phyloP scores from a whole-genome alignment of 208 protist genomes.

The Crithidia fasciculata region DNA sequence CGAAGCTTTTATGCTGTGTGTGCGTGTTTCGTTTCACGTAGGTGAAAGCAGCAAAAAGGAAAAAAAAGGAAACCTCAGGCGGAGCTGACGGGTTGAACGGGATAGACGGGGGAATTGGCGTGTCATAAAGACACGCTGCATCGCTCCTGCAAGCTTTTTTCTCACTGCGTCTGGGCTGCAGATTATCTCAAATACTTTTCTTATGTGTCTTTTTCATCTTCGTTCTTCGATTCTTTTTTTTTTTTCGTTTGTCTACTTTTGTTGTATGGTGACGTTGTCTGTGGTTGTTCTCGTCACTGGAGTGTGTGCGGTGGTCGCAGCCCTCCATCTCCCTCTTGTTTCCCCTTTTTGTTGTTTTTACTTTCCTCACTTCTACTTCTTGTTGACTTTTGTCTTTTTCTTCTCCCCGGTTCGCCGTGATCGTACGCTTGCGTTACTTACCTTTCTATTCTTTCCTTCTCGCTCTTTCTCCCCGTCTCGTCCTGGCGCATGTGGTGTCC shows the following conservation, averaged over 20 bases:
- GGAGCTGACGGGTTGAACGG: not conserved
- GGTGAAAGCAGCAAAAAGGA: not conserved
- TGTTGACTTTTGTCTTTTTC: slow-evolving; percentile 6
- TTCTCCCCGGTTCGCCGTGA: slow-evolving; percentile 13
- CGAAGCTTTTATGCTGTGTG: too few relatives aligned
- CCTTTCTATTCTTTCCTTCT: slow-evolving; percentile 12
- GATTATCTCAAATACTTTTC: not conserved
- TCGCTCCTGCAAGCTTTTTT: not conserved
- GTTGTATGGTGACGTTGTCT: not conserved
- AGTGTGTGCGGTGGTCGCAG: not conserved
- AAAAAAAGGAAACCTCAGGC: not conserved
- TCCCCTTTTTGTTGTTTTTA: not conserved
- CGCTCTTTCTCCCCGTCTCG: not conserved
- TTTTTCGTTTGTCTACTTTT: not conserved
- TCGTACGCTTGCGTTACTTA: slow-evolving; percentile 13
- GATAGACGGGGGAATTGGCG: too few relatives aligned
- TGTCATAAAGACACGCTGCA: not conserved
- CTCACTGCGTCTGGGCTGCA: not conserved
- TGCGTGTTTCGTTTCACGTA: too few relatives aligned
- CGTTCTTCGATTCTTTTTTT: not conserved
- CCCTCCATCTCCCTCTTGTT: not conserved
- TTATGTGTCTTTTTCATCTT: not conserved
- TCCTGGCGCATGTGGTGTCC: not conserved
- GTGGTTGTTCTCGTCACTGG: not conserved
- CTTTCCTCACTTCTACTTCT: slow-evolving; percentile 17